Percentiles rank a stretch among this genome's conserved stretches.
Conservation (phyloP, 1,139 yeast genomes). For the Nakaseomyces nivariensis region DNA sequence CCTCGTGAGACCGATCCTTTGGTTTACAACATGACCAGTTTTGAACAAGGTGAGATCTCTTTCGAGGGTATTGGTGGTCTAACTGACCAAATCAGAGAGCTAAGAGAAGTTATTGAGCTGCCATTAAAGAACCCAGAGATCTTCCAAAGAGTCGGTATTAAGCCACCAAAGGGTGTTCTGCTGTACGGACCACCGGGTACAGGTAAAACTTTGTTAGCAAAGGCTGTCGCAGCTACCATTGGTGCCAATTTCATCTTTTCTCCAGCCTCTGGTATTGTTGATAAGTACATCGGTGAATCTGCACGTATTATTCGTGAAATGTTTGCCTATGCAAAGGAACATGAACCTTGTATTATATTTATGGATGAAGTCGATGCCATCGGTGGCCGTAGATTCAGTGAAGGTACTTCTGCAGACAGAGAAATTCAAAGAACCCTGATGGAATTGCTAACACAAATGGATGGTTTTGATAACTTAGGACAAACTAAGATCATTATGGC, state of each 20-base stretch:
- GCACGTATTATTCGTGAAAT: constrained; percentile 95
- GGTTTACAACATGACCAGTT: constrained; percentile 96
- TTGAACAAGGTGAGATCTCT: constrained; percentile 92
- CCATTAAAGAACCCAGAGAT: constrained; percentile 97
- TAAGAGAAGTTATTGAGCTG: constrained; percentile 94
- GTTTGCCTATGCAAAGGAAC: constrained; percentile 97
- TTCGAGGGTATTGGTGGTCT: constrained; percentile 96
- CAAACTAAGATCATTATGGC: constrained; percentile 99
- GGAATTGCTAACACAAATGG: constrained; percentile 98
- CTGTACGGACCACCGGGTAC: constrained; percentile 99
- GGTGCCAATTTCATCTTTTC: constrained; percentile 97
- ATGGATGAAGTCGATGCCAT: constrained; percentile 99
- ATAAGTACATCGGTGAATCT: constrained; percentile 96
- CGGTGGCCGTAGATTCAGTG: constrained; percentile 97
- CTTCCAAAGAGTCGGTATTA: constrained; percentile 90
- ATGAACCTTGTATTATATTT: constrained; percentile 96
- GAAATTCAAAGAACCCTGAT: constrained; percentile 97
- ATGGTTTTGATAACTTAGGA: constrained; percentile 94
- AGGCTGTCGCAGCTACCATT: constrained; percentile 97
- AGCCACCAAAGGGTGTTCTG: constrained; percentile 96
- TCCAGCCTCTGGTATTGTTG: constrained; percentile 97
- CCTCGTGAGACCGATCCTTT: constrained; percentile 98
- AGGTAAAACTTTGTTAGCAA: constrained; percentile 90
- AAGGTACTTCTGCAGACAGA: constrained; percentile 98
- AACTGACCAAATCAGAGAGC: constrained; percentile 89